Evolutionary conservation across 2,329 filamentous ascomycete genomes (phyloP), one percentile per base, ranked within the genome.

Genomic region (Aspergillus tubingensis): DNA sequence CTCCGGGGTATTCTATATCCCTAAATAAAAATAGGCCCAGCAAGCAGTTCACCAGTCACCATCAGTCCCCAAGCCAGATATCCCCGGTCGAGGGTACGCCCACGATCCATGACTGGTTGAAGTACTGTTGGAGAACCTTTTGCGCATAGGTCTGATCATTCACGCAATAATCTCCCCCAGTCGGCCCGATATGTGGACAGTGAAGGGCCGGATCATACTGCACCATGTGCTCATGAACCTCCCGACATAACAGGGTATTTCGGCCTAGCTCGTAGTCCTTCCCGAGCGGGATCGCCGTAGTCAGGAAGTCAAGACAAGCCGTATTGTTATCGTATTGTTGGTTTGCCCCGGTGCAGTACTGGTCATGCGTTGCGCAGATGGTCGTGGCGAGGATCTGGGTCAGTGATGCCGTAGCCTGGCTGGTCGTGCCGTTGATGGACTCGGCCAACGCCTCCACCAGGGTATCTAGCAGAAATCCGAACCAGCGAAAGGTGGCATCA

Each of bases 151-250:
- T 51, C 62, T 64, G 66, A 53, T 72, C 70, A 63, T 72, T 65
- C 6, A 70, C 68, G 39, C 70, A 72, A 27, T 72, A 71, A 19
- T 60, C 62, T 1, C 70, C 69, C 0, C 70, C 69, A 13, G 44
- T 56, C 0, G 69, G 70, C 7, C 70, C 69, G 36, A 72, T 72
- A 62, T 72, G 68, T n/a, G 66, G 15, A 30, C 68, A 72, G 48
- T 73, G 70, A 19, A 67, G 49, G 2, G 62, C 61, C 0, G 70
- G 70, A n/a, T 67, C 62, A 50, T 68, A 69, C 52, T 63, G 65
- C 15, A 72, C 68, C 69, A 72, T 72, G 54, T 69, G 68, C 58
- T 71, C 67, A 57, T 73, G 68, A 19, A 72, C 67, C 54, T 71
- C 65, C 0, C 70, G 67, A 47, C 68, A 72, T 5, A 73, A 63